Base-by-base conservation (phyloP, 2,329 filamentous ascomycete genomes). In the Teratosphaeriaceae sp. region DNA sequence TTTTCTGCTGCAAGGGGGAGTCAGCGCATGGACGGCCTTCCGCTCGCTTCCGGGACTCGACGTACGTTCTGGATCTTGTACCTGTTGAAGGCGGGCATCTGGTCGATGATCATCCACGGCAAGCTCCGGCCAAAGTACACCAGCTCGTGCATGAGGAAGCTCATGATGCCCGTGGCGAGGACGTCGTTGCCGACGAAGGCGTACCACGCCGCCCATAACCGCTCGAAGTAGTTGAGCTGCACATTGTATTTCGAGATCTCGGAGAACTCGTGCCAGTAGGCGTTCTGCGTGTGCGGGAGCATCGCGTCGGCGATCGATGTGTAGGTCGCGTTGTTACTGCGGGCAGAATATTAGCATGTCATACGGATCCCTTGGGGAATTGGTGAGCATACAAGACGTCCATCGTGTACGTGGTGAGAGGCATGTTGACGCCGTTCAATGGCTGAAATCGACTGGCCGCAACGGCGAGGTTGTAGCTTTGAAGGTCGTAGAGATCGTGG, bases 151-250 rank as follows among this genome's bases (percentile, higher is more conserved):
- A 97, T 87, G 55, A 84, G 69, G 66, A 98, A 98, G 59, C 88
- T 95, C 85, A 97, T 84, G 72, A 98, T 92, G 48, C 92, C 92
- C 3, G 92, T 98, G 46, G 92, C 92, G 49, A 98, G 81, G 42
- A 85, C 83, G 70, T 98, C 92, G 66, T 98, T 98, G 66, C 94
- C 87, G 84, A 97, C 95, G 77, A 82, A 98, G 13, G 90, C 79
- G 66, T 98, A 98, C 90, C 88, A 97, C 30, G 88, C 82, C 38
- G 86, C 84, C 92, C 92, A 98, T 54, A 95, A 74, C 62, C 83
- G 82, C 75, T 98, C 92, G 60, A 82, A 72, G 51, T 87, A 75
- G 68, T 88, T 96, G 61, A 98, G 80, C 55, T 88, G 79, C 45
- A 94, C 78, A 77, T 95, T 92, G 75, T 79, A 78, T 53, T 78